phyloP scores from a whole-genome alignment of 805 yeast species.

The Cephaloascus fragrans region DNA sequence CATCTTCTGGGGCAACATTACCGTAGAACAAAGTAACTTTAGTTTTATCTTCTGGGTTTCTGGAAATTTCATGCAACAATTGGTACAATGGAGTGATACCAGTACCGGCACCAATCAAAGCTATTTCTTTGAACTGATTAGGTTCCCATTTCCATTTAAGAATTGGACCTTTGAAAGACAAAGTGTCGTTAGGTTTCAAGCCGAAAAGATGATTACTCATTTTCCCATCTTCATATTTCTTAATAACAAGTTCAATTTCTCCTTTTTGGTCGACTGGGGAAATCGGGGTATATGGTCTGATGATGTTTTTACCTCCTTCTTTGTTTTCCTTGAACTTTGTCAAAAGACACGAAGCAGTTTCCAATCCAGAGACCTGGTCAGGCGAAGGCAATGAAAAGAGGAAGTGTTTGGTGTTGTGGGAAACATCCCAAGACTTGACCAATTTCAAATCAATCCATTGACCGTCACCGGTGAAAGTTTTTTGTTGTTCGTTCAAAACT shows the following conservation, averaged over 20 bases:
- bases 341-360: constrained; percentile 69
- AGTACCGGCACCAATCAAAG: constrained; percentile 90
- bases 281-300: constrained; percentile 80
- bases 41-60: constrained; percentile 82
- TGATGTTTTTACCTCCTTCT: constrained; percentile 78
- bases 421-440: constrained; percentile 30
- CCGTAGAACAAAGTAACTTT: constrained; percentile 80
- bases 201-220: constrained; percentile 64
- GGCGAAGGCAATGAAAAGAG: constrained; percentile 58
- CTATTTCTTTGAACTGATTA: constrained; percentile 71
- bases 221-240: constrained; percentile 79
- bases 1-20: constrained; percentile 66
- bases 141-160: constrained; percentile 86
- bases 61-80: constrained; percentile 63
- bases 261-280: constrained; percentile 66
- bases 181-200: constrained; percentile 69
- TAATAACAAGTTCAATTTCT: constrained; percentile 67
- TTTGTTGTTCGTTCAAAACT: constrained; percentile 23
- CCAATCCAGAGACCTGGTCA: constrained; percentile 67
- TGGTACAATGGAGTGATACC: constrained; percentile 97
- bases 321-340: constrained; percentile 76
- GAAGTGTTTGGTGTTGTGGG: constrained; percentile 58
- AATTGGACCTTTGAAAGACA: constrained; percentile 91
- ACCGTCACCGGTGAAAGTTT: constrained; percentile 51
- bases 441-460: constrained; percentile 67